phyloP scores from a whole-genome alignment of 345 rosid genomes.

The Rhizophora mangle region DNA sequence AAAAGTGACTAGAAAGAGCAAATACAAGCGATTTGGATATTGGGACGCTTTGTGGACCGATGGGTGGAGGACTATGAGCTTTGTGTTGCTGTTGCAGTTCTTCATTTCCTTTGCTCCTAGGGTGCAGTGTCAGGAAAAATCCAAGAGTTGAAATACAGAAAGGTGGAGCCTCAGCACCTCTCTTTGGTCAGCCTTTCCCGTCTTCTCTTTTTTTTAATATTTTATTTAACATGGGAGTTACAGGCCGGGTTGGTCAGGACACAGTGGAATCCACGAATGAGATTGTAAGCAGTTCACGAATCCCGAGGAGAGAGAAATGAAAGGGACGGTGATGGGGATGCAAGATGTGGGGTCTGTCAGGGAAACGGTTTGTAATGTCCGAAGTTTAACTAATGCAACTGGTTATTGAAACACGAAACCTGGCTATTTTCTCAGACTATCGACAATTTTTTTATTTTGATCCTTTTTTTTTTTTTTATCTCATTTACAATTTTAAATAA shows the following conservation, averaged over 20 bases:
- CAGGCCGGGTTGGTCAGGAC: neutral
- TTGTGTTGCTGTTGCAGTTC: constrained; percentile 48
- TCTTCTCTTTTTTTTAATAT: no score
- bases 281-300: constrained; percentile 7
- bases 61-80: constrained; percentile 72
- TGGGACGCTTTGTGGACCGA: constrained; percentile 50
- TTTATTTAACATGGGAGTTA: neutral
- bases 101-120: constrained; percentile 35
- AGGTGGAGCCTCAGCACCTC: neutral
- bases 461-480: no score
- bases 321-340: neutral
- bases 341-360: neutral
- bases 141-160: no score
- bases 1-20: constrained; percentile 58
- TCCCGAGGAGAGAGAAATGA: constrained; percentile 3
- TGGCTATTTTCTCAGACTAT: no score
- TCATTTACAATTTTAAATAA: no score
- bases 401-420: no score
- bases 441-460: no score
- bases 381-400: no score
- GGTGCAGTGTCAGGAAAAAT: no score
- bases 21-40: constrained; percentile 48
- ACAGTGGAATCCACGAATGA: constrained; percentile 33
- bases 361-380: neutral
- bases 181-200: neutral